Evolutionary conservation across 257 asterid species (phyloP), one percentile per base, ranked within the genome.

Genomic region (Solanum peruvianum): DNA sequence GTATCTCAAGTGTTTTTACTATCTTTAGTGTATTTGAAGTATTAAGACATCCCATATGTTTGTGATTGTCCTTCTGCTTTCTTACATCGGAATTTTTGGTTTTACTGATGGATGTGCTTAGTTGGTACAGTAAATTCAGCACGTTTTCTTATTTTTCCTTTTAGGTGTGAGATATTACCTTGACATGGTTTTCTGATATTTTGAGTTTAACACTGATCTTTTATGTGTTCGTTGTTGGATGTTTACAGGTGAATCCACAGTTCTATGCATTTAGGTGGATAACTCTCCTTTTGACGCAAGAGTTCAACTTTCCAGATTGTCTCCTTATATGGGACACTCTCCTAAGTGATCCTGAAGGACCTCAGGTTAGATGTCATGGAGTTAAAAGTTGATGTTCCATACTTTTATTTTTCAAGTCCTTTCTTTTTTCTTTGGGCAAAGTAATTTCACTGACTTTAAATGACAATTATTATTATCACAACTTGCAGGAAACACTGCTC

Each of bases 191-290:
- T 1, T 29, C 18, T 77, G 47, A 42, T 77, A 44, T 77, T 77
- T 45, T 77, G 83, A 45, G 37, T 77, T 45, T 77, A 77, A 10
- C 25, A 7, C 44, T 85, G 60, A 83, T 41, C 25, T 71, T 60
- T 84, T 69, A 16, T 56, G 37, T 71, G 86, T 69, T 45, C 15
- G 60, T 20, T 88, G 89, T 86, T 88, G 87, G 85, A 62, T 70
- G 85, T 87, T 31, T 89, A 90, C 98, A 95, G 99, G 98, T 96
- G 75, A 96, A 96, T 91, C 99, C 99, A 81, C 98, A 96, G 92
- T 96, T 96, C 85, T 96, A 96, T 87, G 99, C 99, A 85, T 96
- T 96, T 92, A 94, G 98, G 91, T 96, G 99, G 99, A 96, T 96
- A 88, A 96, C 99, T 13, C 98, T 96, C 83, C 99, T 96, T 77